Percentiles rank a stretch among this genome's conserved stretches.
Conservation (phyloP, 768 basidiomycete genomes). For the Cystobasidium tubakii region DNA sequence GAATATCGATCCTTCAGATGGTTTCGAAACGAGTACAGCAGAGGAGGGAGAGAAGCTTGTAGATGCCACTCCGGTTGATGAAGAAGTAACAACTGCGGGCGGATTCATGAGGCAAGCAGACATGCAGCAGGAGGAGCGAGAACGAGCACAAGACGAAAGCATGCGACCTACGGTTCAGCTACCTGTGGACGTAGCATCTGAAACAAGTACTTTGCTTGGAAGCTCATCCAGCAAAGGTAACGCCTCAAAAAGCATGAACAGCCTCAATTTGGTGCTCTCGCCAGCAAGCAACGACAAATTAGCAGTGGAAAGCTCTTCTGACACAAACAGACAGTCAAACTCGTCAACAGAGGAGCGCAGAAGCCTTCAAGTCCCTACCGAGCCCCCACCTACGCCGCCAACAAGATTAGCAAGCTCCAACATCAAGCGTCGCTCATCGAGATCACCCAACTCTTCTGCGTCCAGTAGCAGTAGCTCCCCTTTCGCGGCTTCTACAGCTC, state of each 20-base stretch:
- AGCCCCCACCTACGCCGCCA: slow-evolving; percentile 32
- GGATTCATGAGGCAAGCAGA: slow-evolving; percentile 25
- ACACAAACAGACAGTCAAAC: neutral
- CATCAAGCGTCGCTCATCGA: neutral
- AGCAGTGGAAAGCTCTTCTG: neutral
- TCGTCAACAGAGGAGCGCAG: neutral
- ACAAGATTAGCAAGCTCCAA: slow-evolving; percentile 16
- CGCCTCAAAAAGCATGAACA: slow-evolving; percentile 10
- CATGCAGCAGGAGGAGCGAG: slow-evolving; percentile 3
- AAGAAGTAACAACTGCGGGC: neutral
- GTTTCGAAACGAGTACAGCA: neutral
- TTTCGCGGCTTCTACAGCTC: slow-evolving; percentile 7
- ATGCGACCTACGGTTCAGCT: neutral
- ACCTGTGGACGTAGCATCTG: neutral
- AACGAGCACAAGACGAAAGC: neutral
- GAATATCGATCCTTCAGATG: neutral
- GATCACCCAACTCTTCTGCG: neutral
- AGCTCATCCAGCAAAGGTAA: neutral
- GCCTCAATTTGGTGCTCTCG: slow-evolving; percentile 8
- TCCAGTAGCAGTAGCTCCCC: neutral
- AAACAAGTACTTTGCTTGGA: neutral
- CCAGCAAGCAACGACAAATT: neutral
- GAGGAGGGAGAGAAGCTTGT: neutral
- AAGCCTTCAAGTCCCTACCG: neutral
- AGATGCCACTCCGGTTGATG: neutral